phyloP scores from a whole-genome alignment of 768 basidiomycete species.

The Pleurotus cornucopiae region DNA sequence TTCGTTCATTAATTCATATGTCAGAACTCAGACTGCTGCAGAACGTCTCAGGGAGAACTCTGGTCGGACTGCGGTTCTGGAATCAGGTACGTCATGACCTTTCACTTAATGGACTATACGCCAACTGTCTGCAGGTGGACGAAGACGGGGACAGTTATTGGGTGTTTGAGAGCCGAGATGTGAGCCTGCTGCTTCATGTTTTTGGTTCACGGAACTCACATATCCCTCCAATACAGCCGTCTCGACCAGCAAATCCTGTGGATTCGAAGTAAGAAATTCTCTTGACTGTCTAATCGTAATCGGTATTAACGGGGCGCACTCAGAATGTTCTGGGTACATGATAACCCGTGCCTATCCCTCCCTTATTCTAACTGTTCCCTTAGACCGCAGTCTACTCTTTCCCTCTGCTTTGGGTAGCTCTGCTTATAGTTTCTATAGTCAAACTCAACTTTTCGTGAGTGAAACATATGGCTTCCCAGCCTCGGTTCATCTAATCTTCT shows the following conservation, averaged over 20 bases:
- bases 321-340: conserved; percentile 90
- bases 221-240: conserved; percentile 49
- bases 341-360: conserved; percentile 3
- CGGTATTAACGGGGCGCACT: conserved; percentile 6
- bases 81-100: conserved; percentile 62
- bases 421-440: conserved; percentile 85
- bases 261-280: conserved; percentile 67
- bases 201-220: conserved; percentile 2
- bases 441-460: conserved; percentile 86
- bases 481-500: background rate
- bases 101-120: background rate
- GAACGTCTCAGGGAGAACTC: conserved; percentile 91
- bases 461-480: conserved; percentile 5
- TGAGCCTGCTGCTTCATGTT: conserved; percentile 32
- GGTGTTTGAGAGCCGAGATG: conserved; percentile 98
- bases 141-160: conserved; percentile 95
- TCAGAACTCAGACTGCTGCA: conserved; percentile 22
- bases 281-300: conserved; percentile 8
- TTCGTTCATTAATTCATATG: background rate
- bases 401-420: conserved; percentile 81
- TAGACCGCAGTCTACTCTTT: conserved; percentile 88
- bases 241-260: conserved; percentile 81
- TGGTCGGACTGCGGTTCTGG: conserved; percentile 97
- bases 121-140: conserved; percentile 57
- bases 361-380: background rate